Percentiles rank a stretch among this genome's conserved stretches.
Evolutionary conservation across 1,284 basidiomycete species (phyloP).

Genomic region (Apiotrichum porosum): DNA sequence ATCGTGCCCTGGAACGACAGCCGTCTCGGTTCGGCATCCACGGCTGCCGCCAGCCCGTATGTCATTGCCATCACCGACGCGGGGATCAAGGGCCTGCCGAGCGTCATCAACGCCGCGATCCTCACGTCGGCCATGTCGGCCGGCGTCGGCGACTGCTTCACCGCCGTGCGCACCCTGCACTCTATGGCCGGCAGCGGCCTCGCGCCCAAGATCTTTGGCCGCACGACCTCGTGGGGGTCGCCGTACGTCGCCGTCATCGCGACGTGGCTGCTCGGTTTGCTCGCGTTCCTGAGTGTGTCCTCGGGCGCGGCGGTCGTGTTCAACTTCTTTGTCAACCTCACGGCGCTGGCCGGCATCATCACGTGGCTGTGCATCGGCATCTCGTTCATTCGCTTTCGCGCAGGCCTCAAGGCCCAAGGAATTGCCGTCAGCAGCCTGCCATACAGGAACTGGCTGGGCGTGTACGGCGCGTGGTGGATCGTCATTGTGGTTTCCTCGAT

Average conservation of each 20-base stretch:
- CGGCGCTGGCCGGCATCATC: constrained; percentile 15
- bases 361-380: constrained; percentile 29
- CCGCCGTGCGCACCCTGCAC: constrained; percentile 25
- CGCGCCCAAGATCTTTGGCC: constrained; percentile 22
- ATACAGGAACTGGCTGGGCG: too few relatives aligned
- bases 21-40: constrained; percentile 14
- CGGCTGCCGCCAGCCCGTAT: constrained; percentile 19
- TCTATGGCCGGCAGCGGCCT: constrained; percentile 27
- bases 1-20: constrained; percentile 15
- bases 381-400: constrained; percentile 31
- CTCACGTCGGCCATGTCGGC: constrained; percentile 44
- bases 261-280: constrained; percentile 19
- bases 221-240: constrained; percentile 19
- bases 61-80: constrained; percentile 49
- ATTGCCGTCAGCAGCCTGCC: constrained; percentile 17
- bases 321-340: constrained; percentile 23
- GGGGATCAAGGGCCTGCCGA: constrained; percentile 37
- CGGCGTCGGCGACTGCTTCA: constrained; percentile 32
- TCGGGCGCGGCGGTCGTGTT: constrained; percentile 21
- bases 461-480: too few relatives aligned
- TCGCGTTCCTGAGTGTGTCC: constrained; percentile 28
- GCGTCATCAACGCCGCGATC: constrained; percentile 41
- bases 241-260: constrained; percentile 25
- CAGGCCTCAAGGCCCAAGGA: constrained; percentile 29
- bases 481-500: too few relatives aligned